Evolutionary conservation across 352 stramenopile species (phyloP).

Genomic region (Phytophthora aleatoria): DNA sequence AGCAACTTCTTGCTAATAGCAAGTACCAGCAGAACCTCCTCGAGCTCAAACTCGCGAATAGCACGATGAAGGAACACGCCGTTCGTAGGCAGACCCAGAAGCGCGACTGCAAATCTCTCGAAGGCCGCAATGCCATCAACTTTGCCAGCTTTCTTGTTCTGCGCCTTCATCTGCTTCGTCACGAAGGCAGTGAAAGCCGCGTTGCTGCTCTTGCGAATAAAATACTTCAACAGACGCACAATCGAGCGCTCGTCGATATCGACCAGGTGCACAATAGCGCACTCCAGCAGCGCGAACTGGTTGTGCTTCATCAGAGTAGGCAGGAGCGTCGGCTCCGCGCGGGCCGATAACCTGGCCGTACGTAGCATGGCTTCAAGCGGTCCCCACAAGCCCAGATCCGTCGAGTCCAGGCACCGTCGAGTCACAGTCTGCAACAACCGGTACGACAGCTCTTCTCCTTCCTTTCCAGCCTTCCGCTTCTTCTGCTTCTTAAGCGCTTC

Average conservation of each 20-base stretch:
- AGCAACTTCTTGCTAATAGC: constrained; percentile 77
- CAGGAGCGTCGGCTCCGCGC: constrained; percentile 64
- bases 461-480: constrained; percentile 25
- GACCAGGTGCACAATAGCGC: constrained; percentile 62
- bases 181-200: constrained; percentile 44
- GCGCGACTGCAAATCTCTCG: constrained; percentile 60
- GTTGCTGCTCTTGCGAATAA: constrained; percentile 64
- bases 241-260: constrained; percentile 82
- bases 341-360: constrained; percentile 66
- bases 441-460: constrained; percentile 46
- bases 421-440: constrained; percentile 65
- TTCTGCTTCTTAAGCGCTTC: constrained; percentile 43
- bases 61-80: constrained; percentile 80
- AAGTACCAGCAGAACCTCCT: constrained; percentile 73
- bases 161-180: constrained; percentile 21
- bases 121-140: constrained; percentile 31
- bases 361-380: constrained; percentile 56
- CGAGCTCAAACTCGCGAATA: constrained; percentile 67
- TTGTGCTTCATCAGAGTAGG: constrained; percentile 68
- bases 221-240: constrained; percentile 76
- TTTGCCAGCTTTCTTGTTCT: constrained; percentile 13
- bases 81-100: constrained; percentile 69
- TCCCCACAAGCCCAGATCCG: constrained; percentile 57
- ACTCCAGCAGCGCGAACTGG: constrained; percentile 69
- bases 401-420: constrained; percentile 60